Base-by-base conservation (phyloP, 2,329 filamentous ascomycete genomes). In the Colletotrichum lindemuthianum region DNA sequence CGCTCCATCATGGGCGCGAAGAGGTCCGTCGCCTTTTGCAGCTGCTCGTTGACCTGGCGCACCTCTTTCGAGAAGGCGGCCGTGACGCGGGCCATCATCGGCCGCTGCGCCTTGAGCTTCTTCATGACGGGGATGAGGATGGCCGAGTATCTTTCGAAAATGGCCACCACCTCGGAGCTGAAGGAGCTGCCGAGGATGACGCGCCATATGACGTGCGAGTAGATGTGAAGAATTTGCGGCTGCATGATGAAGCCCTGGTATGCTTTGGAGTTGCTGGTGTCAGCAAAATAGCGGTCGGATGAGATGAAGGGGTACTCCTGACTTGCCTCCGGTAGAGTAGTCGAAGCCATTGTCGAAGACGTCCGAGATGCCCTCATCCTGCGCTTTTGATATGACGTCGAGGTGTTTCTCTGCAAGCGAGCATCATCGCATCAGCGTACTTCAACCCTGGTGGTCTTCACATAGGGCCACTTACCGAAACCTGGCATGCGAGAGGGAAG, bases 41-140 rank as follows among this genome's bases (percentile, higher is more conserved):
- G 36, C 15, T 61, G 58, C 7, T 32, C 41, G 10, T 61, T 61
- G 47, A 61, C 61, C n/a, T 48, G 45, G 8, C 61, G 58, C 32
- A 61, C 47, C 4, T 65, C 45, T 15, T 16, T 43, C 11, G 61
- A 65, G 13, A 52, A 52, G 7, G 61, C 51, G n/a, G 61, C 61
- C 9, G 58, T 47, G 15, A 65, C 52, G n/a, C 61, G 61, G 4
- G 61, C 61, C 41, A 65, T 48, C n/a, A 61, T 37, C 6, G 61
- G 61, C 33, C 40, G 44, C 34, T 61, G 58, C 11, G 61, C 61
- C 16, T 65, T 65, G 40, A 65, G 51, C 13, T 34, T 34, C 15
- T 65, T 65, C 61, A 61, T 61, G 1, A 48, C 51, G 24, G 61
- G 58, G n/a, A 65, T 61, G 8, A 65, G 45, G 10, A 47, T 65